Evolutionary conservation across 305 asterid species (phyloP).

Genomic region (Rubia peregrina): DNA sequence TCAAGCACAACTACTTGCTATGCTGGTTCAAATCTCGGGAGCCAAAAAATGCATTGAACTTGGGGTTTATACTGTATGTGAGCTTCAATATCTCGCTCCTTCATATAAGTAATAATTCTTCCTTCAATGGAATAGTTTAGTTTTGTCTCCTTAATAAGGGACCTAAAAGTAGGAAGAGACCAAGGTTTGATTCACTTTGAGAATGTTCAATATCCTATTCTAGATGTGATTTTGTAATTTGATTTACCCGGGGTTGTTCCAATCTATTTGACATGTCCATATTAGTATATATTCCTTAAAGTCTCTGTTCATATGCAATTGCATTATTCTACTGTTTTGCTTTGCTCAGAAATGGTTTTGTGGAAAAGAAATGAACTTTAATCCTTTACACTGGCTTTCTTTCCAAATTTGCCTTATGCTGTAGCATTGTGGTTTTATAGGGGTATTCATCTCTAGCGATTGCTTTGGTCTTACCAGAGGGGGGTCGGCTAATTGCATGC

Average conservation of each 20-base stretch:
- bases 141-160: neutral
- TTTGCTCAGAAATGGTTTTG: neutral
- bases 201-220: neutral
- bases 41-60: constrained; percentile 87
- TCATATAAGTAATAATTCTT: too few relatives aligned
- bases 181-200: neutral
- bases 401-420: neutral
- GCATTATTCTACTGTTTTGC: neutral
- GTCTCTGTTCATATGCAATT: neutral
- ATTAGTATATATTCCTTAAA: neutral
- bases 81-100: neutral
- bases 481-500: constrained; percentile 75
- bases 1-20: constrained; percentile 90
- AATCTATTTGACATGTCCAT: neutral
- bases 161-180: neutral
- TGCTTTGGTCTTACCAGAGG: constrained; percentile 77
- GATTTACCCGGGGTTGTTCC: too few relatives aligned
- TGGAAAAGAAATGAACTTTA: neutral
- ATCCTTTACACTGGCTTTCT: neutral
- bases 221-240: neutral
- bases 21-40: constrained; percentile 79
- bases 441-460: constrained; percentile 91
- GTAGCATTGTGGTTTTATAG: constrained; percentile 23
- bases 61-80: constrained; percentile 76
- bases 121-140: neutral